phyloP scores from a whole-genome alignment of 2,329 filamentous ascomycete species.

The Bimuria novae-zelandiae region DNA sequence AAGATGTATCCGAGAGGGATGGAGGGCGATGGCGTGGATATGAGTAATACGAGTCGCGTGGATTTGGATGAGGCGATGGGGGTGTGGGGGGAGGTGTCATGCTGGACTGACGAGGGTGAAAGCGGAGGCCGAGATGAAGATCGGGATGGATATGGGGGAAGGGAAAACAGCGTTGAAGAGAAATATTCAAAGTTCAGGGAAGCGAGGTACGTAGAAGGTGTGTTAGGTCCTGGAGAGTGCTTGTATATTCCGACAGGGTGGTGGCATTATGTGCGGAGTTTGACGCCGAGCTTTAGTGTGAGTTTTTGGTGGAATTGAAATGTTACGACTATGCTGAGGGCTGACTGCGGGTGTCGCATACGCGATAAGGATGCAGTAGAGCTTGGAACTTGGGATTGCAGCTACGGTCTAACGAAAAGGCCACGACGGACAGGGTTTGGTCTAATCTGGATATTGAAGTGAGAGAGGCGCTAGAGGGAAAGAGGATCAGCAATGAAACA shows the following conservation, averaged over 20 bases:
- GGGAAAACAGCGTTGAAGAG: slow-evolving; percentile 22
- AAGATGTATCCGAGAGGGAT: slow-evolving; percentile 65
- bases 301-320: slow-evolving; percentile 82
- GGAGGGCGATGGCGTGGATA: slow-evolving; percentile 74
- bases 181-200: slow-evolving; percentile 60
- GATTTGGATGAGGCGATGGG: slow-evolving; percentile 73
- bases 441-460: too few relatives aligned
- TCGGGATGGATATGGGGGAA: slow-evolving; percentile 47
- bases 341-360: too few relatives aligned
- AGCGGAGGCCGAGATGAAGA: slow-evolving; percentile 2
- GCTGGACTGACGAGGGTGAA: slow-evolving; percentile 10
- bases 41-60: slow-evolving; percentile 85
- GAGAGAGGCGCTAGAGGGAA: too few relatives aligned
- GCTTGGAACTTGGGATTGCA: too few relatives aligned
- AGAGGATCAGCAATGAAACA: too few relatives aligned
- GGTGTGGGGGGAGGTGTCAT: slow-evolving; percentile 46
- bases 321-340: too few relatives aligned
- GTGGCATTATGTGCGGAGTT: slow-evolving; percentile 95
- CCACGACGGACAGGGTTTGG: too few relatives aligned
- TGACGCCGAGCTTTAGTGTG: slow-evolving; percentile 88
- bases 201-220: slow-evolving; percentile 73
- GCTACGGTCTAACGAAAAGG: too few relatives aligned
- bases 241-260: slow-evolving; percentile 91
- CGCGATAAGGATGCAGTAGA: too few relatives aligned
- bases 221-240: slow-evolving; percentile 80